phyloP scores from a whole-genome alignment of 2,329 filamentous ascomycete genomes.

The Aureobasidium sp. region DNA sequence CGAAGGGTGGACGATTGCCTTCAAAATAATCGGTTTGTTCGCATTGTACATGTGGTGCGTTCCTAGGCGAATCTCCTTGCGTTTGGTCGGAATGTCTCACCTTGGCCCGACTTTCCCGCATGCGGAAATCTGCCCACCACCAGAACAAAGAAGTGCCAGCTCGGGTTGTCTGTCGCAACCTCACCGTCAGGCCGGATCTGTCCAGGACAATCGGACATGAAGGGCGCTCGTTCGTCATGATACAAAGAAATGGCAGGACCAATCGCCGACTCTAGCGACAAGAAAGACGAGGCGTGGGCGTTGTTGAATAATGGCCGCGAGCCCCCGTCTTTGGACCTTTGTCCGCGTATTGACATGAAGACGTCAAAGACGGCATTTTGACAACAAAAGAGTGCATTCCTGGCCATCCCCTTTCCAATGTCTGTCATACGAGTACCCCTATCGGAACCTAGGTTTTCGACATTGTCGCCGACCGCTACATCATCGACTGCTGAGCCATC shows the following conservation, averaged over 20 bases:
- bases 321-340: conserved; percentile 13
- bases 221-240: conserved; percentile 8
- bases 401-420: conserved; percentile 16
- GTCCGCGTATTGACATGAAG: conserved; percentile 1
- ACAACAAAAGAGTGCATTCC: conserved; percentile 18
- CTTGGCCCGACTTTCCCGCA: conserved; percentile 25
- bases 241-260: conserved; percentile 15
- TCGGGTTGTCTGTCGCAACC: conserved; percentile 16
- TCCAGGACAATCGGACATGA: conserved; percentile 16
- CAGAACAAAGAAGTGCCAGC: conserved; percentile 29
- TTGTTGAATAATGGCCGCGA: conserved; percentile 11
- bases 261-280: conserved; percentile 10
- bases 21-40: conserved; percentile 23
- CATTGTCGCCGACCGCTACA: conserved; percentile 7
- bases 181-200: conserved; percentile 5
- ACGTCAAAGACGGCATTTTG: conserved; percentile 13
- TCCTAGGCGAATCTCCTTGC: conserved; percentile 26
- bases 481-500: conserved; percentile 1
- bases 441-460: conserved; percentile 13
- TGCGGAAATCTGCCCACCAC: conserved; percentile 27
- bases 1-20: background rate
- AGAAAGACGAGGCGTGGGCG: background rate
- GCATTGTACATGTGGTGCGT: conserved; percentile 25
- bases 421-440: conserved; percentile 18
- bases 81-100: conserved; percentile 30